These are phyloP conservation scores for Cyberlindnera nakhonratchasimensis DNA, from an alignment of 805 yeast species.

Conservation along the genomic window DNA sequence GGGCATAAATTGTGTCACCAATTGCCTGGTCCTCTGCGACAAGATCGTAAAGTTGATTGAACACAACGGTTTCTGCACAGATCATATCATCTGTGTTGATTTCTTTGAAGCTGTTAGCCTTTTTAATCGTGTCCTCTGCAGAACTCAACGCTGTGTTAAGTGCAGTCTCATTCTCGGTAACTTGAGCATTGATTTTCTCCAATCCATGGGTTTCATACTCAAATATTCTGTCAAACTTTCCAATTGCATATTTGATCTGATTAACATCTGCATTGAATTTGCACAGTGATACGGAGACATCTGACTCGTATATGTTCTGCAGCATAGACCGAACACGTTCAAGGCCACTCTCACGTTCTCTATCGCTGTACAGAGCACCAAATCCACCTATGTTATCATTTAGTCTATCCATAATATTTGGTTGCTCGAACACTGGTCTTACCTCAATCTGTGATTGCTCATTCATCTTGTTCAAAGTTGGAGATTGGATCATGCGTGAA, in stretches of 20 bases:
- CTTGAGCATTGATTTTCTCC: slow-evolving; percentile 23
- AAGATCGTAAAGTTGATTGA: slow-evolving; percentile 59
- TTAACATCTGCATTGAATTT: slow-evolving; percentile 22
- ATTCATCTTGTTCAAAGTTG: slow-evolving; percentile 15
- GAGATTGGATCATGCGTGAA: slow-evolving; percentile 17
- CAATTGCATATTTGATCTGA: slow-evolving; percentile 32
- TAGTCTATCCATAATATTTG: slow-evolving; percentile 25
- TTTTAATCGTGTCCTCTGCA: slow-evolving; percentile 31
- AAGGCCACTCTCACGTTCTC: slow-evolving; percentile 9
- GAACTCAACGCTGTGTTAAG: slow-evolving; percentile 29
- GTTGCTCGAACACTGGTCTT: slow-evolving; percentile 16
- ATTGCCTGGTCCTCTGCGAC: slow-evolving; percentile 66
- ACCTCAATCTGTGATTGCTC: slow-evolving; percentile 8
- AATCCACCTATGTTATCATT: neutral
- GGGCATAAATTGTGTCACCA: slow-evolving; percentile 60
- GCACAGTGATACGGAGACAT: slow-evolving; percentile 23
- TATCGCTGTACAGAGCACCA: neutral
- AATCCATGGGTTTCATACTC: slow-evolving; percentile 33
- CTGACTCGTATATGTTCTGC: slow-evolving; percentile 22
- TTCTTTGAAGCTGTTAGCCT: slow-evolving; percentile 30
- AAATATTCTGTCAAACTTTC: slow-evolving; percentile 36
- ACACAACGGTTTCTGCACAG: slow-evolving; percentile 48
- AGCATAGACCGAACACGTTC: slow-evolving; percentile 23
- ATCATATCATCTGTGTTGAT: slow-evolving; percentile 42
- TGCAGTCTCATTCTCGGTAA: slow-evolving; percentile 29